Evolutionary conservation across 2,329 filamentous ascomycete genomes (phyloP).

Genomic region (Cladosporium sp.): DNA sequence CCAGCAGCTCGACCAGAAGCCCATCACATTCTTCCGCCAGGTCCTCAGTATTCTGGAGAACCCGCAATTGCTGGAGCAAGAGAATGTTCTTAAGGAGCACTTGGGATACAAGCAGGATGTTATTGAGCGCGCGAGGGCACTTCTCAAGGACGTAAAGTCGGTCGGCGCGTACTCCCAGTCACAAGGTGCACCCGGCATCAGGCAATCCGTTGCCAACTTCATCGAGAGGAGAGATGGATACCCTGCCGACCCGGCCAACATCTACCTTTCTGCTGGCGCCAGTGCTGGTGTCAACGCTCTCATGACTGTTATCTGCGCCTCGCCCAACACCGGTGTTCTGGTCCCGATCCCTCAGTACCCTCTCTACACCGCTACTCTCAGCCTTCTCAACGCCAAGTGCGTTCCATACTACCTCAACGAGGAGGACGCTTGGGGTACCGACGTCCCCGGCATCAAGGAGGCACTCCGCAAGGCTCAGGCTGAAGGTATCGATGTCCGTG

Average conservation of each 20-base stretch:
- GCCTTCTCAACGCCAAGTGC: conserved; percentile 76
- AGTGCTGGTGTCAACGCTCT: conserved; percentile 94
- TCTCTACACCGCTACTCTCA: conserved; percentile 89
- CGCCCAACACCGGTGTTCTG: conserved; percentile 73
- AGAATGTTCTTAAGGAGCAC: conserved; percentile 67
- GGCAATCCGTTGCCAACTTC: conserved; percentile 86
- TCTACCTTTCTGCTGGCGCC: conserved; percentile 89
- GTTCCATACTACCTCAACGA: conserved; percentile 96
- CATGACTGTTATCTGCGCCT: conserved; percentile 80
- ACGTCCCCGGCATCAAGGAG: conserved; percentile 69
- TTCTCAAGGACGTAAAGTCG: conserved; percentile 79
- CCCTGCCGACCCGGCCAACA: conserved; percentile 70
- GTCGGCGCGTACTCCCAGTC: conserved; percentile 97
- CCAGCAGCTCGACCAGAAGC: conserved; percentile 97
- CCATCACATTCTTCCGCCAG: conserved; percentile 98
- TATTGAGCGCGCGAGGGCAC: conserved; percentile 72
- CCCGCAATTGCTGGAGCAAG: conserved; percentile 75
- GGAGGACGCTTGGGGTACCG: conserved; percentile 78
- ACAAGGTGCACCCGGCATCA: conserved; percentile 79
- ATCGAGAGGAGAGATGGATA: conserved; percentile 87
- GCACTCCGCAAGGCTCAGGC: conserved; percentile 70
- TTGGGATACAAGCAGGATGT: conserved; percentile 90
- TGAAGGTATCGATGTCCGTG: conserved; percentile 79
- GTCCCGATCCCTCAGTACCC: conserved; percentile 98
- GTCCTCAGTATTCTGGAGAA: conserved; percentile 92